A percentile compares a stretch with the other conserved stretches of the same genome.
Evolutionary conservation across 2,329 filamentous ascomycete genomes (phyloP).

Genomic region (Colletotrichum sp.): DNA sequence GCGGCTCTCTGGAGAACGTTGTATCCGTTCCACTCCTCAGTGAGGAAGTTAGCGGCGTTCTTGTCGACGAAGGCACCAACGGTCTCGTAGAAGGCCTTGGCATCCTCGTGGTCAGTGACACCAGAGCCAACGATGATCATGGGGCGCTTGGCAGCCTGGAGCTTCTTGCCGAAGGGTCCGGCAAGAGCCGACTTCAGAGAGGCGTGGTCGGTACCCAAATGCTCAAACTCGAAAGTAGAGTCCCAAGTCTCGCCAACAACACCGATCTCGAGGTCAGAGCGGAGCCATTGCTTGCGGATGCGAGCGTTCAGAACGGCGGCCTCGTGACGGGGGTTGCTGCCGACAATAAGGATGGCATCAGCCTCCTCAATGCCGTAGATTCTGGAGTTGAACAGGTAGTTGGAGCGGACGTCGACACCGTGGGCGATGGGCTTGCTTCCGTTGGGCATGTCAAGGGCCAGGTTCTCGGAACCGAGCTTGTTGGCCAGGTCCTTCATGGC

Average conservation of each 20-base stretch:
- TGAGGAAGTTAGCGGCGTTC: conserved; percentile 86
- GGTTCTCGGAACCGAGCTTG: conserved; percentile 93
- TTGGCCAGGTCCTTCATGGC: conserved; percentile 98
- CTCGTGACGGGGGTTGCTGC: conserved; percentile 94
- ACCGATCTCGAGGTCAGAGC: conserved; percentile 91
- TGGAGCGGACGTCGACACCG: conserved; percentile 90
- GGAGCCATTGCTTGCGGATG: conserved; percentile 97
- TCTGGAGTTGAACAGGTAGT: conserved; percentile 95
- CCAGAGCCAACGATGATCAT: conserved; percentile 97
- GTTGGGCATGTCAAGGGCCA: conserved; percentile 87
- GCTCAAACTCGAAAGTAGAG: conserved; percentile 94
- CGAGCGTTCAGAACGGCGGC: conserved; percentile 94
- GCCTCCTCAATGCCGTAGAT: conserved; percentile 95
- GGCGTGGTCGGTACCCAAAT: conserved; percentile 80
- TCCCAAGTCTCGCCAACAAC: conserved; percentile 90
- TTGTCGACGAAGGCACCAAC: conserved; percentile 93
- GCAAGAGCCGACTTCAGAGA: conserved; percentile 85
- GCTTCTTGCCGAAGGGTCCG: conserved; percentile 91
- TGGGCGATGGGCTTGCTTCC: conserved; percentile 87
- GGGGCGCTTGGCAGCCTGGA: conserved; percentile 84
- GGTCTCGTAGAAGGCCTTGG: conserved; percentile 91
- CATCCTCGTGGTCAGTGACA: conserved; percentile 88
- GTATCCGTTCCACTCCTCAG: conserved; percentile 94
- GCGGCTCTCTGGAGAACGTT: conserved; percentile 95
- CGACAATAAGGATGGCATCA: conserved; percentile 88